phyloP scores from a whole-genome alignment of 768 basidiomycete species.

The Trametes maxima region DNA sequence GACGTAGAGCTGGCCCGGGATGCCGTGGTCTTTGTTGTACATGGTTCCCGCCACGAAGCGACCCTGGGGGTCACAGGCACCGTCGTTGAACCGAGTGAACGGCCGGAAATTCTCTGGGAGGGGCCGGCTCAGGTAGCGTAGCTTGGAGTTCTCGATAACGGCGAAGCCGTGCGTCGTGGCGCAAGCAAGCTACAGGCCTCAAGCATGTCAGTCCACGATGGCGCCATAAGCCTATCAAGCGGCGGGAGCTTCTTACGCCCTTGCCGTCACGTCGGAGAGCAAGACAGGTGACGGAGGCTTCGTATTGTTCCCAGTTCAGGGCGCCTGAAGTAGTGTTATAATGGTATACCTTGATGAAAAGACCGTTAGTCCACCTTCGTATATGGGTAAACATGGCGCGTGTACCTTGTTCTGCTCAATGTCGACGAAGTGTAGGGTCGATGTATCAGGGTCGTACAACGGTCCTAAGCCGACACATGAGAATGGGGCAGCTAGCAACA shows the following conservation, averaged over 20 bases:
- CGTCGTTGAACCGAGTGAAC: constrained; percentile 69
- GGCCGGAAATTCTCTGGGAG: constrained; percentile 43
- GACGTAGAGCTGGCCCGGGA: constrained; percentile 60
- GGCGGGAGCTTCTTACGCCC: constrained; percentile 41
- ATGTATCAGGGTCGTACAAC: constrained; percentile 56
- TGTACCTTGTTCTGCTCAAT: constrained; percentile 56
- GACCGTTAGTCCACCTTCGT: not conserved
- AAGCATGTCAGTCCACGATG: constrained; percentile 11
- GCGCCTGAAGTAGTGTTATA: constrained; percentile 45
- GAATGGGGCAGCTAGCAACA: not conserved
- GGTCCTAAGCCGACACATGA: constrained; percentile 46
- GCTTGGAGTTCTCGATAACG: constrained; percentile 44
- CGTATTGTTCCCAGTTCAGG: constrained; percentile 50
- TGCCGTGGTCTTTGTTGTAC: constrained; percentile 47
- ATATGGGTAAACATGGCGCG: not conserved
- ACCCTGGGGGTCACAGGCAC: constrained; percentile 64
- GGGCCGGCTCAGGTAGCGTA: constrained; percentile 56
- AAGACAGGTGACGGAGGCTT: constrained; percentile 60
- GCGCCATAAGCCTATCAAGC: constrained; percentile 2
- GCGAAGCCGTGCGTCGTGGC: constrained; percentile 61
- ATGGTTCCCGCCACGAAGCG: constrained; percentile 71
- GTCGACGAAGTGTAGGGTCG: constrained; percentile 68
- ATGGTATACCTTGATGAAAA: constrained; percentile 52
- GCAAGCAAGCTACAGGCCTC: constrained; percentile 51
- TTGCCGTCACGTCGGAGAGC: constrained; percentile 49